Evolutionary conservation across 2,329 filamentous ascomycete genomes (phyloP).

Genomic region (Pseudocercospora crystallina): DNA sequence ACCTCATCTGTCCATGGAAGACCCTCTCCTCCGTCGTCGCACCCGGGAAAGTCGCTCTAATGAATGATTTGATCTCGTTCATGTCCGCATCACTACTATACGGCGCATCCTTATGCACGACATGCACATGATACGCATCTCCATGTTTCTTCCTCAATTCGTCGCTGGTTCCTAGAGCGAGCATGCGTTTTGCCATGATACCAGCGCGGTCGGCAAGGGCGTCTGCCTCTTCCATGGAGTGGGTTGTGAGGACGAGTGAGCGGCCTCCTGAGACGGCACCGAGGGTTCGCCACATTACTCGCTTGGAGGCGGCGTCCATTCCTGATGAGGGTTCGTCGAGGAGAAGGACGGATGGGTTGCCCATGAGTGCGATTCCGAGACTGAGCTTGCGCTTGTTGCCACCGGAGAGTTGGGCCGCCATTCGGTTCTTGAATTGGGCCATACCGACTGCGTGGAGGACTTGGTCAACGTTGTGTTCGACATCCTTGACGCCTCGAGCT

Average conservation of each 20-base stretch:
- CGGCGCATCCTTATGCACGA: slow-evolving; percentile 74
- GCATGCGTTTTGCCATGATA: slow-evolving; percentile 82
- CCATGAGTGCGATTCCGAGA: slow-evolving; percentile 87
- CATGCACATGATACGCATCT: slow-evolving; percentile 75
- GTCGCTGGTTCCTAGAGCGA: slow-evolving; percentile 76
- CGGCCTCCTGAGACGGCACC: slow-evolving; percentile 71
- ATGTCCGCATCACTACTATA: slow-evolving; percentile 71
- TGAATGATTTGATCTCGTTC: slow-evolving; percentile 64
- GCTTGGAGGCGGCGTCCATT: slow-evolving; percentile 86
- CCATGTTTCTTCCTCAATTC: slow-evolving; percentile 73
- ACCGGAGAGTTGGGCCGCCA: slow-evolving; percentile 77
- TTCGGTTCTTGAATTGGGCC: slow-evolving; percentile 66
- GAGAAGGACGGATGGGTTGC: slow-evolving; percentile 81
- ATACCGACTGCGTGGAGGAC: slow-evolving; percentile 82
- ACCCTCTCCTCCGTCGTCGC: slow-evolving; percentile 70
- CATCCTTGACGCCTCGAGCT: slow-evolving; percentile 72
- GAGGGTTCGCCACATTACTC: slow-evolving; percentile 89
- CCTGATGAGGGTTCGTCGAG: slow-evolving; percentile 88
- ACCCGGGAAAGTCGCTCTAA: slow-evolving; percentile 59
- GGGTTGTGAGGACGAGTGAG: slow-evolving; percentile 85
- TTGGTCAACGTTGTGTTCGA: slow-evolving; percentile 73
- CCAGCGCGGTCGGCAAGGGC: slow-evolving; percentile 80
- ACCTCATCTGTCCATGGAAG: slow-evolving; percentile 85
- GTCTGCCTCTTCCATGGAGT: slow-evolving; percentile 94
- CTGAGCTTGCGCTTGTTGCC: slow-evolving; percentile 93